phyloP scores from a whole-genome alignment of 306 rosid genomes.

The Lupinus albus region DNA sequence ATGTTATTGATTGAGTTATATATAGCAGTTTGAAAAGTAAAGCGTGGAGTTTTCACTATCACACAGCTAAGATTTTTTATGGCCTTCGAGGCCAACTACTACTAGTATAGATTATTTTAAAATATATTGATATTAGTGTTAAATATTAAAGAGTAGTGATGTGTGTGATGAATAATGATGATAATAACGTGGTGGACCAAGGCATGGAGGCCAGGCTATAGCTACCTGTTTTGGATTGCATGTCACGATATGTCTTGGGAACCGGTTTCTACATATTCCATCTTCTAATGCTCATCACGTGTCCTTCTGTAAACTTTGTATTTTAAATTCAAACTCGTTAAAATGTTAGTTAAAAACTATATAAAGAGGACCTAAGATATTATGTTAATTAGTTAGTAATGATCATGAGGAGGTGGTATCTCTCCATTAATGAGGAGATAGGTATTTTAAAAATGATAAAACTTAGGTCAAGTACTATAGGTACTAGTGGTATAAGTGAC shows the following conservation, averaged over 20 bases:
- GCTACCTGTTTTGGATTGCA: not conserved
- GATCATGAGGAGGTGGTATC: too few species aligned
- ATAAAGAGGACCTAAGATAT: too few species aligned
- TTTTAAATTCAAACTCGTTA: too few species aligned
- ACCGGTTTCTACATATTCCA: conserved; percentile 47
- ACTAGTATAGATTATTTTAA: not conserved
- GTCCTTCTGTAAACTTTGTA: not conserved
- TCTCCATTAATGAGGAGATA: too few species aligned
- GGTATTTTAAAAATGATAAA: too few species aligned
- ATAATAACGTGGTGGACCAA: not conserved
- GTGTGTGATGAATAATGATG: too few species aligned
- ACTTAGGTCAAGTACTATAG: too few species aligned
- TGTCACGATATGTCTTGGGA: conserved; percentile 40
- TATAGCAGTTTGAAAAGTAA: not conserved
- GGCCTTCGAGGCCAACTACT: not conserved
- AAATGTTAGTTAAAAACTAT: too few species aligned
- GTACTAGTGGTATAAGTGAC: too few species aligned
- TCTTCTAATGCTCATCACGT: conserved; percentile 38
- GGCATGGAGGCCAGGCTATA: not conserved
- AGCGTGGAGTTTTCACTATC: not conserved
- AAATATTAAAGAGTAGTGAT: too few species aligned
- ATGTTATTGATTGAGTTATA: not conserved
- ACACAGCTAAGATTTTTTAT: not conserved
- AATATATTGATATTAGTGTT: too few species aligned
- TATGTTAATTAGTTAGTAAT: too few species aligned